Percentiles rank a stretch among this genome's conserved stretches.
Conservation (phyloP, 495 filamentous ascomycete species). For the Daldinia loculata region DNA sequence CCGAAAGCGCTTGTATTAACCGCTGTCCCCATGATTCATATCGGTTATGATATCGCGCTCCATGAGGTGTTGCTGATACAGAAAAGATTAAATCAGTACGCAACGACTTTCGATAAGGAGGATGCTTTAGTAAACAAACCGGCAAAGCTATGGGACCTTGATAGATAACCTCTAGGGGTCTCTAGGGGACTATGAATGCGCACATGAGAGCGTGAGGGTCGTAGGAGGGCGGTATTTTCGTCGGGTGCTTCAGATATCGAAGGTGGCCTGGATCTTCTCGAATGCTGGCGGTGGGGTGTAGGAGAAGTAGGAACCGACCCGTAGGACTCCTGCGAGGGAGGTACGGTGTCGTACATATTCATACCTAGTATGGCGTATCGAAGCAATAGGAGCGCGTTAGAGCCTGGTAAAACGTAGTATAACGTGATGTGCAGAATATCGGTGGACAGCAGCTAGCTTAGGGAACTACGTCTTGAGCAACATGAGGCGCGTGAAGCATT, state of each 20-base stretch:
- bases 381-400: neutral
- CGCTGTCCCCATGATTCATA: conserved; percentile 68
- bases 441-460: conserved; percentile 6
- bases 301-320: conserved; percentile 33
- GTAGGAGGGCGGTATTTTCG: conserved; percentile 58
- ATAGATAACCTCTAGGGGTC: conserved; percentile 50
- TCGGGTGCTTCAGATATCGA: conserved; percentile 52
- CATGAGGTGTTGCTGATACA: conserved; percentile 34
- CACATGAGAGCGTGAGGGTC: conserved; percentile 50
- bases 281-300: conserved; percentile 27
- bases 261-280: conserved; percentile 37
- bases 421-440: neutral
- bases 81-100: conserved; percentile 11
- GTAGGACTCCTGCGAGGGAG: conserved; percentile 24
- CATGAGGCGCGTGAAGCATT: conserved; percentile 15
- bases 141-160: conserved; percentile 58
- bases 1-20: conserved; percentile 59
- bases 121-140: conserved; percentile 44
- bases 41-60: conserved; percentile 68
- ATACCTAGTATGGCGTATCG: conserved; percentile 28
- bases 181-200: conserved; percentile 53
- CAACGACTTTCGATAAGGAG: conserved; percentile 4
- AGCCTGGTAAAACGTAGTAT: neutral
- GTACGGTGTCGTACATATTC: conserved; percentile 13
- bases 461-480: conserved; percentile 13